Percentiles rank a stretch among this genome's conserved stretches.
Evolutionary conservation across 2,329 filamentous ascomycete genomes (phyloP).

Genomic region (Phialophora tarda): DNA sequence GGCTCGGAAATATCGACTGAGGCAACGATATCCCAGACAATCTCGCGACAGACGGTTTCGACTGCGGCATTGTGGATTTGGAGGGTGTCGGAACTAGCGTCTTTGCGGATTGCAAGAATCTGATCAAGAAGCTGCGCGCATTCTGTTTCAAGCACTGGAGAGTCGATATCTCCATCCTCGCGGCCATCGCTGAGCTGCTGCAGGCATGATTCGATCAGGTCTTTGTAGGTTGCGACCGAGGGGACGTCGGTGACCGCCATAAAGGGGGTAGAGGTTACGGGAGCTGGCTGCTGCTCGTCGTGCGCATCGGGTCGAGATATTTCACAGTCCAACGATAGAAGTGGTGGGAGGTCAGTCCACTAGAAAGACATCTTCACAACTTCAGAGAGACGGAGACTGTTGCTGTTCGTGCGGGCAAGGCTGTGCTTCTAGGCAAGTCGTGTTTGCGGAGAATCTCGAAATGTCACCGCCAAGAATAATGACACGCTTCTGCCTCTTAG

Average conservation of each 20-base stretch:
- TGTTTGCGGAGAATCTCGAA: neutral
- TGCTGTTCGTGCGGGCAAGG: neutral
- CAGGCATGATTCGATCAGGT: conserved; percentile 30
- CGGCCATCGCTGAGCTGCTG: conserved; percentile 23
- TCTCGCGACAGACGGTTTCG: conserved; percentile 80
- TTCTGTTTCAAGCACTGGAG: conserved; percentile 30
- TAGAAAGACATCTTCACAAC: conserved; percentile 1
- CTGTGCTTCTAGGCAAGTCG: neutral
- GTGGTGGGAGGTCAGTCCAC: conserved; percentile 6
- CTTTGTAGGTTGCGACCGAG: conserved; percentile 33
- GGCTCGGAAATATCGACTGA: conserved; percentile 76
- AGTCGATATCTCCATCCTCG: conserved; percentile 25
- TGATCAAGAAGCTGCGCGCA: conserved; percentile 35
- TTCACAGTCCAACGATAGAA: neutral
- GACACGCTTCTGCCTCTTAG: neutral
- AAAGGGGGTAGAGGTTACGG: conserved; percentile 1
- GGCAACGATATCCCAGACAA: conserved; percentile 78
- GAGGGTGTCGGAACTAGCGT: conserved; percentile 48
- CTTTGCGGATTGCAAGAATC: conserved; percentile 26
- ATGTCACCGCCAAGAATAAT: neutral
- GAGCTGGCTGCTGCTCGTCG: neutral
- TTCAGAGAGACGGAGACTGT: neutral
- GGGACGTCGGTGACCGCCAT: conserved; percentile 35
- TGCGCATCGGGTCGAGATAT: neutral
- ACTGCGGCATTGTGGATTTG: conserved; percentile 69